Conservation (phyloP, 352 stramenopile species). For the Halophytophthora batemanensis region DNA sequence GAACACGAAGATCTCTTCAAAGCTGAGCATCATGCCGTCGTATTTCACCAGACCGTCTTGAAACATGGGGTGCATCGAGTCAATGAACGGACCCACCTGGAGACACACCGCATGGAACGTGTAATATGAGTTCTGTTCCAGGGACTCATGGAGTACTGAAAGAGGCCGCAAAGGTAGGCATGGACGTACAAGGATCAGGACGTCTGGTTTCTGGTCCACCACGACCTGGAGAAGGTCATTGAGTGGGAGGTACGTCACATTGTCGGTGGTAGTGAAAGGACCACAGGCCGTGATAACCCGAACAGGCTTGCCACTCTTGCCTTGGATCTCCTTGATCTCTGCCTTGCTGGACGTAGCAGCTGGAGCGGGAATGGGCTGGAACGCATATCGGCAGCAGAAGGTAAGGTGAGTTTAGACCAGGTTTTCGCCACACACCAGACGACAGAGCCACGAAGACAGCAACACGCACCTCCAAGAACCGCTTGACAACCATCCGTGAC, state of each 20-base stretch:
- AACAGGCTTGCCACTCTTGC: constrained; percentile 38
- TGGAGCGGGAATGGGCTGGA: constrained; percentile 60
- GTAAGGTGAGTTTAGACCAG: not conserved
- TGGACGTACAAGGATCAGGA: constrained; percentile 88
- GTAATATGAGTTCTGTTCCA: not conserved
- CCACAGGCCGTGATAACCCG: constrained; percentile 89
- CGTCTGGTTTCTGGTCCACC: constrained; percentile 87
- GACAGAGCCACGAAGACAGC: not conserved
- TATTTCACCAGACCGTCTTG: constrained; percentile 77
- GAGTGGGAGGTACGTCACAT: constrained; percentile 94
- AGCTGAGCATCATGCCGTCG: constrained; percentile 78
- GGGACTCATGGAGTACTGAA: not conserved
- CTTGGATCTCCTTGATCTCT: constrained; percentile 47
- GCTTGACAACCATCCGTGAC: constrained; percentile 72
- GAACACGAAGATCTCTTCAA: constrained; percentile 85
- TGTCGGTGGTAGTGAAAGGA: constrained; percentile 94
- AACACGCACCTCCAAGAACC: constrained; percentile 64
- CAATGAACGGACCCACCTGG: constrained; percentile 95
- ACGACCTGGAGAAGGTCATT: constrained; percentile 90
- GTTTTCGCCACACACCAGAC: not conserved
- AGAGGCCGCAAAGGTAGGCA: not conserved
- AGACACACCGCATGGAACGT: not conserved
- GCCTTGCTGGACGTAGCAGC: constrained; percentile 40
- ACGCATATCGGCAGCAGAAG: not conserved
- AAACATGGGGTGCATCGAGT: constrained; percentile 89